Percentiles rank a stretch among this genome's conserved stretches.
phyloP scores from a whole-genome alignment of 2,329 filamentous ascomycete species.

The Aspergillus alliaceus region DNA sequence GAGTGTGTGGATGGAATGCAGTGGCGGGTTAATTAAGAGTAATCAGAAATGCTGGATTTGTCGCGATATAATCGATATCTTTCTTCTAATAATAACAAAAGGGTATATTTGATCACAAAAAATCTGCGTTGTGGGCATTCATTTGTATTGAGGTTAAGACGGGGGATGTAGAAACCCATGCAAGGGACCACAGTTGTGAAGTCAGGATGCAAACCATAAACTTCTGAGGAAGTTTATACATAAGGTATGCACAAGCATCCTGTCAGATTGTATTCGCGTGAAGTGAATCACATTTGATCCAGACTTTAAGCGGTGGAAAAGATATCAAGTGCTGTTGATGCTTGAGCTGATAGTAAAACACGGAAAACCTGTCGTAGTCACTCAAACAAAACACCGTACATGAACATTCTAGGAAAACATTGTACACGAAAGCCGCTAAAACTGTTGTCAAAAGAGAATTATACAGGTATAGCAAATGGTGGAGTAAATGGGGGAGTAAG shows the following conservation, averaged over 20 bases:
- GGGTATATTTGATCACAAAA: too few species aligned
- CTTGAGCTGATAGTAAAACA: not conserved
- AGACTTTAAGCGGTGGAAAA: not conserved
- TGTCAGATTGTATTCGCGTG: not conserved
- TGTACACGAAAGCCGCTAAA: not conserved
- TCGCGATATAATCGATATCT: not conserved
- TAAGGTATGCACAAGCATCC: too few species aligned
- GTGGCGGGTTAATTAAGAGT: not conserved
- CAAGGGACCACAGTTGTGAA: not conserved
- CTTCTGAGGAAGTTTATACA: not conserved
- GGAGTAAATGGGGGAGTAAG: too few species aligned
- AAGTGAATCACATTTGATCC: too few species aligned
- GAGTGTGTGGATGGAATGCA: not conserved
- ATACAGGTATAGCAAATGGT: not conserved
- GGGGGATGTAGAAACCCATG: too few species aligned
- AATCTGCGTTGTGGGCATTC: too few species aligned
- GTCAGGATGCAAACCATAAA: not conserved
- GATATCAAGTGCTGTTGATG: not conserved
- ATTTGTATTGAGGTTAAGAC: too few species aligned
- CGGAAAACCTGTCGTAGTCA: not conserved
- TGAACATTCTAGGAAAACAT: too few species aligned
- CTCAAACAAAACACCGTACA: not conserved
- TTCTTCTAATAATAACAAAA: too few species aligned
- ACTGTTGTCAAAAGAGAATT: not conserved
- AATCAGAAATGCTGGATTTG: not conserved